Conservation (phyloP, 371 early-diverging fungal species). For the Mucor racemosus region DNA sequence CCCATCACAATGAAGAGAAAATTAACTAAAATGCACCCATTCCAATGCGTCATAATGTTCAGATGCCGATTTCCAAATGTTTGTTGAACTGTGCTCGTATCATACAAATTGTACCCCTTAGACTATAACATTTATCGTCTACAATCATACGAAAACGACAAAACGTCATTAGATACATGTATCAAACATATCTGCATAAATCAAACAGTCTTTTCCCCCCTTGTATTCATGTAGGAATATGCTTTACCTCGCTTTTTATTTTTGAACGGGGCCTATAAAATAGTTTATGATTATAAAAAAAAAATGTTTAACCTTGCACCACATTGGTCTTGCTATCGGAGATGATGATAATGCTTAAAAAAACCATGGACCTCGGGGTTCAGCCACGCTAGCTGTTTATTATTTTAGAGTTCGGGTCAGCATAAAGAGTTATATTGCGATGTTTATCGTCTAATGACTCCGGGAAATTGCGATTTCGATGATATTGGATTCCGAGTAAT, state of each 20-base stretch:
- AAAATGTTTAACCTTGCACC: conserved; percentile 1
- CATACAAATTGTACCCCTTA: neutral
- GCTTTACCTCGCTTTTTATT: neutral
- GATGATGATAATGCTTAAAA: neutral
- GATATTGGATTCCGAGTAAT: no score
- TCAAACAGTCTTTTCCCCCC: neutral
- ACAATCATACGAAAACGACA: neutral
- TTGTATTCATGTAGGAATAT: neutral
- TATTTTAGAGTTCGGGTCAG: neutral
- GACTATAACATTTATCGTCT: neutral
- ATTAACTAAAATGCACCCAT: conserved; percentile 7
- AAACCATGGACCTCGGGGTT: neutral
- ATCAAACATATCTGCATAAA: neutral
- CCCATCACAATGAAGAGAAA: neutral
- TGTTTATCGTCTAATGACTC: neutral
- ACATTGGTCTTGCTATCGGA: conserved; percentile 3
- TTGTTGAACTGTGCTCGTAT: conserved; percentile 5
- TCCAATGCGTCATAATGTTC: conserved; percentile 3
- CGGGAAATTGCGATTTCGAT: neutral
- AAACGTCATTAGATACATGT: neutral
- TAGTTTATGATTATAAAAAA: neutral
- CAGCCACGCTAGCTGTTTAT: conserved; percentile 6
- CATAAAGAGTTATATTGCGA: neutral
- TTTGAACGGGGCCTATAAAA: neutral
- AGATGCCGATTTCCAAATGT: neutral